These are phyloP conservation scores for Coccomyxa sp. DNA, from an alignment of 139 green algal species.

Conservation along the genomic window DNA sequence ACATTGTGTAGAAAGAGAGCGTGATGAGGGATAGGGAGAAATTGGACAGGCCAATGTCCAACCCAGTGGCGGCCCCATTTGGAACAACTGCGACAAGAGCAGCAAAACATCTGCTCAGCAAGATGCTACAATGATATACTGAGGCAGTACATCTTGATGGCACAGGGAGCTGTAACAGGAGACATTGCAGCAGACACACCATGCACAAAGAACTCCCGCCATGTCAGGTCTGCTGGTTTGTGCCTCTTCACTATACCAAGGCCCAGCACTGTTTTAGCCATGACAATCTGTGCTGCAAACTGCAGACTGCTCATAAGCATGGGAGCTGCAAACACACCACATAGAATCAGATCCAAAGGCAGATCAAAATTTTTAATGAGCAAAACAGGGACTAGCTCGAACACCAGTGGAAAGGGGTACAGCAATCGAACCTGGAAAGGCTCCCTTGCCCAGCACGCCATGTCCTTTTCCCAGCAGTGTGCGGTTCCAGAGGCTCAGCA, in stretches of 20 bases:
- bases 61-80: slow-evolving; percentile 80
- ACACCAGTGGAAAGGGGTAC: too few species aligned
- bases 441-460: slow-evolving; percentile 54
- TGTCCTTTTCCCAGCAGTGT: slow-evolving; percentile 60
- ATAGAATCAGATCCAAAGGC: not conserved
- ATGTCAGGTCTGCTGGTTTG: slow-evolving; percentile 27
- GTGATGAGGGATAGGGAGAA: slow-evolving; percentile 85
- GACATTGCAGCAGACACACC: slow-evolving; percentile 22
- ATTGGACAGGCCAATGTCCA: slow-evolving; percentile 94
- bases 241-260: slow-evolving; percentile 37
- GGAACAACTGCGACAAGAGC: slow-evolving; percentile 62
- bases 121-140: not conserved
- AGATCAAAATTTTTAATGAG: too few species aligned
- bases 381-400: too few species aligned
- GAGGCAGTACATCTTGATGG: not conserved
- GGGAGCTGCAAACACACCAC: slow-evolving; percentile 38
- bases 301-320: slow-evolving; percentile 62
- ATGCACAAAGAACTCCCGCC: slow-evolving; percentile 50
- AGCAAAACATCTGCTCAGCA: not conserved
- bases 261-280: slow-evolving; percentile 49
- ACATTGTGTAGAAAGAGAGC: slow-evolving; percentile 95
- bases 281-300: slow-evolving; percentile 67
- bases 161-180: not conserved
- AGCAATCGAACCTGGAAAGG: slow-evolving; percentile 64
- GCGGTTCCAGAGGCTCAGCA: slow-evolving; percentile 73